These are phyloP conservation scores for Linum usitatissimum DNA, from an alignment of 345 rosid species.

Conservation along the genomic window DNA sequence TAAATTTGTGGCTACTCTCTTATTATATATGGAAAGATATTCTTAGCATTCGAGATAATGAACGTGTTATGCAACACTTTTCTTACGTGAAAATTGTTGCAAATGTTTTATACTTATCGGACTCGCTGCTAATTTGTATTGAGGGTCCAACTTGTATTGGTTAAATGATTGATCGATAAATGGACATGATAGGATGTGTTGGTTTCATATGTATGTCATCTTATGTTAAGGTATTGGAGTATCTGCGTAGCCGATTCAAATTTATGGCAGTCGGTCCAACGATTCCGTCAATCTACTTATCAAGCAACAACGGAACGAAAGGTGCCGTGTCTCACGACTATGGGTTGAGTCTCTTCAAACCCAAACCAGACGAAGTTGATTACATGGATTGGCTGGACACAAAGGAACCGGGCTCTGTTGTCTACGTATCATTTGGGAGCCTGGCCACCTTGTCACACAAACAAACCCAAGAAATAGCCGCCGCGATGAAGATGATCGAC, in stretches of 20 bases:
- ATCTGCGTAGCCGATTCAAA: slow-evolving; percentile 19
- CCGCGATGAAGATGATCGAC: slow-evolving; percentile 30
- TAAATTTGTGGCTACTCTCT: too few species aligned
- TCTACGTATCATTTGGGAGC: slow-evolving; percentile 53
- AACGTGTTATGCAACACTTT: too few species aligned
- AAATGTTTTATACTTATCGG: too few species aligned
- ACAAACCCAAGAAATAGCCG: slow-evolving; percentile 43
- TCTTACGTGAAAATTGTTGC: too few species aligned
- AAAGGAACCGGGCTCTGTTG: slow-evolving; percentile 34
- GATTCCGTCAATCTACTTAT: slow-evolving; percentile 25
- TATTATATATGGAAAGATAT: too few species aligned
- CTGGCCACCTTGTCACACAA: slow-evolving; percentile 29
- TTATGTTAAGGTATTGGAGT: slow-evolving; percentile 14
- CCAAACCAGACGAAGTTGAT: slow-evolving; percentile 16
- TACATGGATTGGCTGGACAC: slow-evolving; percentile 38
- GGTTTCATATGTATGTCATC: too few species aligned
- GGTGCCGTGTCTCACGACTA: too few species aligned
- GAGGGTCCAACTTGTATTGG: too few species aligned
- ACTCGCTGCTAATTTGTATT: too few species aligned
- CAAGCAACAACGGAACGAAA: slow-evolving; percentile 11
- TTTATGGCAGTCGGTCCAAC: slow-evolving; percentile 23
- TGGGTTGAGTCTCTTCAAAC: slow-evolving; percentile 23
- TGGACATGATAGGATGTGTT: too few species aligned
- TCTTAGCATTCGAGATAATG: too few species aligned
- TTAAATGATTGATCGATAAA: too few species aligned